Evolutionary conservation across 106 monocot genomes (phyloP).

Genomic region (Narthecium ossifragum): DNA sequence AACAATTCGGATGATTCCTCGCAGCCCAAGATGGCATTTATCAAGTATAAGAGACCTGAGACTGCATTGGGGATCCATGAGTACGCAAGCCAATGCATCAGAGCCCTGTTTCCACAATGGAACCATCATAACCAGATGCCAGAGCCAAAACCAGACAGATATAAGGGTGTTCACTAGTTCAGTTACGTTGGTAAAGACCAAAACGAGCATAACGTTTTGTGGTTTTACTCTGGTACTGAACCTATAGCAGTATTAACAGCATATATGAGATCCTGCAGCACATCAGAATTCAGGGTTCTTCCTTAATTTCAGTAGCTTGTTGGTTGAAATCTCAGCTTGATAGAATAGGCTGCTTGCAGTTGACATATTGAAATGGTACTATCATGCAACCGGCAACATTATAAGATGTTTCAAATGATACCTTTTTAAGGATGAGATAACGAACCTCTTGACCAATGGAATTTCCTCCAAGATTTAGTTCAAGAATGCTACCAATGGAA

Average conservation of each 20-base stretch:
- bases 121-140: not conserved
- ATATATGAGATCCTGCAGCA: too few species aligned
- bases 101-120: constrained; percentile 30
- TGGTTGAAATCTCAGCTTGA: too few species aligned
- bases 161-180: not conserved
- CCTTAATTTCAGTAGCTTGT: too few species aligned
- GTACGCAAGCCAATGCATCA: constrained; percentile 35
- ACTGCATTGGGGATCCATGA: constrained; percentile 46
- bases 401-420: not conserved
- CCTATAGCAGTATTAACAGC: too few species aligned
- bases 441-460: constrained; percentile 63
- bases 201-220: too few species aligned
- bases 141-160: not conserved
- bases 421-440: constrained; percentile 1
- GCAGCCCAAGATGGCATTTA: constrained; percentile 60
- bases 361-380: not conserved
- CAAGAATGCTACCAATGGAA: constrained; percentile 28
- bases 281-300: not conserved
- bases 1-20: constrained; percentile 53
- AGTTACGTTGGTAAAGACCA: too few species aligned
- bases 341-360: too few species aligned
- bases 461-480: constrained; percentile 77
- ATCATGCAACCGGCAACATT: not conserved
- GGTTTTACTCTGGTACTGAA: too few species aligned
- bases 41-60: constrained; percentile 54